Evolutionary conservation across 169 alveolate genomes (phyloP).

Genomic region (Plasmodium chabaudi): DNA sequence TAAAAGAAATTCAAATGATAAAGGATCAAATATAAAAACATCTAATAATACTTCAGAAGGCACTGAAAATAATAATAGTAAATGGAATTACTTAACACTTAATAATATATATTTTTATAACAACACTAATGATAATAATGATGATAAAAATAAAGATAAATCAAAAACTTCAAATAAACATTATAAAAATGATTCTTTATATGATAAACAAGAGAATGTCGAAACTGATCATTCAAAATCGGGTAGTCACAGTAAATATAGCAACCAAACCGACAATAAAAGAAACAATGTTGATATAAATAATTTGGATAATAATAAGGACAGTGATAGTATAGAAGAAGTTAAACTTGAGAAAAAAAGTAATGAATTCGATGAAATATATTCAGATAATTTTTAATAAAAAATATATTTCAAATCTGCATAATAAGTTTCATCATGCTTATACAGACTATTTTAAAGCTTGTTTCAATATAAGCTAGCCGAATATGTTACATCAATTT

Average conservation of each 20-base stretch:
- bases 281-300: neutral
- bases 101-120: conserved; percentile 42
- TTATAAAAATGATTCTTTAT: no score
- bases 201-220: neutral
- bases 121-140: conserved; percentile 42
- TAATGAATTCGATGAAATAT: neutral
- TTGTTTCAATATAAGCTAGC: no score
- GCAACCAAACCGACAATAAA: neutral
- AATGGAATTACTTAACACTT: conserved; percentile 24
- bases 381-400: no score
- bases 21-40: neutral
- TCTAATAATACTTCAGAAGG: conserved; percentile 5
- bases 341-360: neutral
- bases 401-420: no score
- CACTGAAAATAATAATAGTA: conserved; percentile 1
- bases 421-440: no score
- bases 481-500: no score
- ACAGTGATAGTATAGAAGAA: neutral
- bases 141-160: conserved; percentile 3
- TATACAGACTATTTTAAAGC: no score
- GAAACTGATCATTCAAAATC: neutral
- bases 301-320: neutral
- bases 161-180: no score
- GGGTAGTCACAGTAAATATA: neutral
- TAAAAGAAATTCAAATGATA: neutral